phyloP scores from a whole-genome alignment of 148 eudicot genomes.

The Arctostaphylos glauca region DNA sequence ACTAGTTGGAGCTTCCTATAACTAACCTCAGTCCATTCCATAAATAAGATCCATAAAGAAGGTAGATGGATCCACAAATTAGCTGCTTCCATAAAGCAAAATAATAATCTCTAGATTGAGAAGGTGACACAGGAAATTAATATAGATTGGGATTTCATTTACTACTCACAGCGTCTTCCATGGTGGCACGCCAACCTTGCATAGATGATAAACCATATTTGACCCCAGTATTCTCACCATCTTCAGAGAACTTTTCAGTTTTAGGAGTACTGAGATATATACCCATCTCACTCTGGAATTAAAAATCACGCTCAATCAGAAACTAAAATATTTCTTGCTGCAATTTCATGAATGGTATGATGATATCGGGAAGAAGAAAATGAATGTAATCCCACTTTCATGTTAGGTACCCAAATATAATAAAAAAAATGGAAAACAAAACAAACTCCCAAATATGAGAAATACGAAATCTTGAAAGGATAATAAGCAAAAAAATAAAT shows the following conservation, averaged over 20 bases:
- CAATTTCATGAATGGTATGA: background rate
- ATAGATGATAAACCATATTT: slow-evolving; percentile 87
- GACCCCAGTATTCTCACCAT: slow-evolving; percentile 70
- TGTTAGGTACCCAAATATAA: background rate
- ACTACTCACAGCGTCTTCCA: slow-evolving; percentile 98
- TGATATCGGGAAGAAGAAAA: background rate
- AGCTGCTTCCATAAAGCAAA: background rate
- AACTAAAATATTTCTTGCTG: background rate
- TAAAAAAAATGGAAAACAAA: background rate
- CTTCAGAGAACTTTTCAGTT: slow-evolving; percentile 93
- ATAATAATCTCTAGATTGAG: background rate
- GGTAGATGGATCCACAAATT: background rate
- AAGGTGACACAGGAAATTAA: background rate
- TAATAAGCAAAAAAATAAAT: background rate
- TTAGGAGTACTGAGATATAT: slow-evolving; percentile 90
- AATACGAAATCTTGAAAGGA: background rate
- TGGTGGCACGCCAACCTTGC: slow-evolving; percentile 99
- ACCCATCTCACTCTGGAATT: slow-evolving; percentile 69
- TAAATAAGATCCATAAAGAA: background rate
- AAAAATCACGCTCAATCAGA: slow-evolving; percentile 14
- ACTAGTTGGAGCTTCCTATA: background rate
- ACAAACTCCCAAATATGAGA: background rate
- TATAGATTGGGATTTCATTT: background rate
- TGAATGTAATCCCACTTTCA: background rate
- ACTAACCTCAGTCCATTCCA: background rate